phyloP scores from a whole-genome alignment of 768 basidiomycete species.

The Trametes cingulata region DNA sequence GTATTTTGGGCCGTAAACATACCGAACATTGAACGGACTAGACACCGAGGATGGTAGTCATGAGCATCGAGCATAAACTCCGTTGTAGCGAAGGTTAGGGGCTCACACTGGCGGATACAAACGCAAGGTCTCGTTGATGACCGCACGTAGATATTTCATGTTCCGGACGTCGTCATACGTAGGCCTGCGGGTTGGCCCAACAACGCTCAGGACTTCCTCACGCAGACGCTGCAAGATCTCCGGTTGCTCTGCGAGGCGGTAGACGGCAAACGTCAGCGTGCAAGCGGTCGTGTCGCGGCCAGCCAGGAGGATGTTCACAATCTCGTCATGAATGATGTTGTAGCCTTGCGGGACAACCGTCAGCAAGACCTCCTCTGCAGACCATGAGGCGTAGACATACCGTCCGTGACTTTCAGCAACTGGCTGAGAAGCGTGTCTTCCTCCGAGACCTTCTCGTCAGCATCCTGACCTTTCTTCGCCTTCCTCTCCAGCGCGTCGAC shows the following conservation, averaged over 20 bases:
- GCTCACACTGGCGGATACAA: constrained; percentile 25
- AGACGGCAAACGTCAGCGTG: constrained; percentile 53
- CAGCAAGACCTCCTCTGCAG: not conserved
- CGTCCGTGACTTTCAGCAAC: constrained; percentile 40
- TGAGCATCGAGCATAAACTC: constrained; percentile 6
- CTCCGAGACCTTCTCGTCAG: constrained; percentile 25
- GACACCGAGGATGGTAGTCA: not conserved
- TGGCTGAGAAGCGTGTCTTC: constrained; percentile 41
- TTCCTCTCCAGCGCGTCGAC: constrained; percentile 43
- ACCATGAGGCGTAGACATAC: constrained; percentile 30
- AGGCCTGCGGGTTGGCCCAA: constrained; percentile 47
- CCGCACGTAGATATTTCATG: constrained; percentile 48
- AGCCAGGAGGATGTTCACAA: constrained; percentile 31
- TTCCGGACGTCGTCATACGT: constrained; percentile 56
- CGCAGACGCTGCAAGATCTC: constrained; percentile 46
- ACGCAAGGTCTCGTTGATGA: constrained; percentile 26
- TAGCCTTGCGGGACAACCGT: constrained; percentile 15
- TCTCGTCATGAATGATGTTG: constrained; percentile 31
- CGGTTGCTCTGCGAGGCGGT: constrained; percentile 57
- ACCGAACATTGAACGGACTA: constrained; percentile 16
- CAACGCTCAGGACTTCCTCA: constrained; percentile 47
- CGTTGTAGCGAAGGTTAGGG: not conserved
- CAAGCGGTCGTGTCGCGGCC: constrained; percentile 41
- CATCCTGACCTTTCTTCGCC: constrained; percentile 24
- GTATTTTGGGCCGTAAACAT: not conserved